phyloP scores from a whole-genome alignment of 2,329 filamentous ascomycete species.

The Penicillium sp. region DNA sequence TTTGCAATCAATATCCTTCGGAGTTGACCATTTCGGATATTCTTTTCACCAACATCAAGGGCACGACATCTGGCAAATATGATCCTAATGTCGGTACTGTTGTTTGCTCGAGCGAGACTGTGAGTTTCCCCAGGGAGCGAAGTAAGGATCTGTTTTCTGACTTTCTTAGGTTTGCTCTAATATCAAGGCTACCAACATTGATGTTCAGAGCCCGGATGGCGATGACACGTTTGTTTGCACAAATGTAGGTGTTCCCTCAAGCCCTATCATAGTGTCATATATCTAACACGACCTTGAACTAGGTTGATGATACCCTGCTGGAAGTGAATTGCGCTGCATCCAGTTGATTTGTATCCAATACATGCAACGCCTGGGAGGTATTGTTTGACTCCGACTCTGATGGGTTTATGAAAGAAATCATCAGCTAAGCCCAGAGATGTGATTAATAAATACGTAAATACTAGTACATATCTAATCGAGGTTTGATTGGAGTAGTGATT shows the following conservation, averaged over 20 bases:
- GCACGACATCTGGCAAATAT: slow-evolving; percentile 54
- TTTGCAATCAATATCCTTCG: slow-evolving; percentile 64
- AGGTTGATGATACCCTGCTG: slow-evolving; percentile 37
- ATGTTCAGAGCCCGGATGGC: slow-evolving; percentile 54
- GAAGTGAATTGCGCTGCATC: slow-evolving; percentile 41
- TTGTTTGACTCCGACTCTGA: too few relatives aligned
- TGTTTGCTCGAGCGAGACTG: slow-evolving; percentile 53
- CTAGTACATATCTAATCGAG: neutral
- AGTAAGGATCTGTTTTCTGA: neutral
- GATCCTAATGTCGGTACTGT: slow-evolving; percentile 53
- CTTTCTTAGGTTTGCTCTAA: slow-evolving; percentile 42
- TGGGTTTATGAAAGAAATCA: too few relatives aligned
- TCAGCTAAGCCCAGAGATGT: too few relatives aligned
- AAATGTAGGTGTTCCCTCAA: slow-evolving; percentile 39
- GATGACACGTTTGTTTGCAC: slow-evolving; percentile 49
- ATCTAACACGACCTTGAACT: neutral
- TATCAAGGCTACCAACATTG: slow-evolving; percentile 54
- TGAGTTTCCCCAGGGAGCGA: slow-evolving; percentile 38
- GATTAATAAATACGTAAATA: too few relatives aligned
- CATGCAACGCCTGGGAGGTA: too few relatives aligned
- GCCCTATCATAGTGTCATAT: neutral
- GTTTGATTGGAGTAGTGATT: too few relatives aligned
- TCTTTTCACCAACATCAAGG: slow-evolving; percentile 60
- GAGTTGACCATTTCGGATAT: slow-evolving; percentile 61
- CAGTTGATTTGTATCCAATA: slow-evolving; percentile 2